Base-by-base conservation (phyloP, 1,284 basidiomycete species). In the Microbotryum lychnidis-dioicae region DNA sequence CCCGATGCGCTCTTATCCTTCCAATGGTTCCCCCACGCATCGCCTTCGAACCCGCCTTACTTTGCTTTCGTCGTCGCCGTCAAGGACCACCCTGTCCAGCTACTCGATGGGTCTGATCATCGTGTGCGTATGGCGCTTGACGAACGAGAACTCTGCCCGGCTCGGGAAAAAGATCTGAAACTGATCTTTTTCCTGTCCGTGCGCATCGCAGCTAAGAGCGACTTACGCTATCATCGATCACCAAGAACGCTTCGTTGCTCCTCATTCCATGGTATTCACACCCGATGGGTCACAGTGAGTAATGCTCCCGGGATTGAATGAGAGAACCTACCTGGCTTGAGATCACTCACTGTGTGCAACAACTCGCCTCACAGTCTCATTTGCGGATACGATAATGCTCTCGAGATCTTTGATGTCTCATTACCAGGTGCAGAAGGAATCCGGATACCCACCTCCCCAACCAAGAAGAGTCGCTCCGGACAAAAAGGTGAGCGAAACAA, bases 171-270 rank as follows among this genome's bases (percentile, higher is more conserved):
- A 14, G n/a, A 9, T 37, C 37, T 10, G 37, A 37, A 37, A 2
- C 10, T 49, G 48, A 10, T 27, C 27, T 46, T 8, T 48, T 21
- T 0, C 16, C 16, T 10, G 33, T 10, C 4, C 20, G 10, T 20
- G 10, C 6, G 3, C 37, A 16, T 12, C 5, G 31, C 62, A 91
- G 89, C 79, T 88, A 16, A 81, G 91, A n/a, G 91, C 91, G 0
- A 90, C 88, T 1, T 96, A 97, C 73, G 81, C 80, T 47, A 93
- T 96, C 47, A 81, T 96, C 20, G 91, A 96, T 73, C 91, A 97
- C 69, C 80, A 86, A 20, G 92, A 96, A 75, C 82, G 91, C 42
- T 84, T 89, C 63, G 79, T 94, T 53, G 89, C 89, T 0, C 90
- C 92, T 0, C 86, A 91, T 62, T 83, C 83, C 69, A 77, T 96